These are phyloP conservation scores for Pachyrhizus erosus DNA, from an alignment of 306 rosid genomes.

Conservation along the genomic window DNA sequence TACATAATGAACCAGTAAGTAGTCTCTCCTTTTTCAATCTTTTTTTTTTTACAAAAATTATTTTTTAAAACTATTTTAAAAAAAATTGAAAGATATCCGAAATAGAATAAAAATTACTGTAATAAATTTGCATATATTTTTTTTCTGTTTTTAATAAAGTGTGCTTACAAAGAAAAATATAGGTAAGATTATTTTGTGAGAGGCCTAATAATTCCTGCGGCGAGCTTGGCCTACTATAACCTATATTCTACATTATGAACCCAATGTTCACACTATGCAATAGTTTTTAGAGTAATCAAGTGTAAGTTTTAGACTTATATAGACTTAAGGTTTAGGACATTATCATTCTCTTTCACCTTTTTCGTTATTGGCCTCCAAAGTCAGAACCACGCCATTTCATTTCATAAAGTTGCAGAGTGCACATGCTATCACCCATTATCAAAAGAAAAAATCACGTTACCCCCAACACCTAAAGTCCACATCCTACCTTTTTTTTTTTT, in stretches of 20 bases:
- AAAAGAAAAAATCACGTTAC: neutral
- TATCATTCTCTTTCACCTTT: neutral
- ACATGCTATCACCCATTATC: conserved; percentile 8
- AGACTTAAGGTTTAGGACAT: neutral
- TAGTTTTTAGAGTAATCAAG: no score
- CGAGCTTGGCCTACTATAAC: neutral
- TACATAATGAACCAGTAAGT: no score
- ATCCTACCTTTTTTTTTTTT: neutral
- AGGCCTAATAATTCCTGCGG: neutral
- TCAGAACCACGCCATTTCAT: conserved; percentile 7
- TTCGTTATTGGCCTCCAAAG: neutral
- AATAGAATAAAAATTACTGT: no score
- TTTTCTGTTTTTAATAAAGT: no score
- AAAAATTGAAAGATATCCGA: no score
- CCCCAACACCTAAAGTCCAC: neutral
- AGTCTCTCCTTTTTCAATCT: no score
- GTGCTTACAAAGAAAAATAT: neutral
- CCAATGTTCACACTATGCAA: neutral
- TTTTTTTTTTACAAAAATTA: no score
- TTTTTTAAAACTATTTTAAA: no score
- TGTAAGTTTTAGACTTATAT: neutral
- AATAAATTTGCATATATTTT: no score
- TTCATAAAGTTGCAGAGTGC: conserved; percentile 2
- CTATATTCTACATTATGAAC: neutral
- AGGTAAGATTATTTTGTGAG: neutral